phyloP scores from a whole-genome alignment of 768 basidiomycete genomes.

The Naganishia vishniacii region DNA sequence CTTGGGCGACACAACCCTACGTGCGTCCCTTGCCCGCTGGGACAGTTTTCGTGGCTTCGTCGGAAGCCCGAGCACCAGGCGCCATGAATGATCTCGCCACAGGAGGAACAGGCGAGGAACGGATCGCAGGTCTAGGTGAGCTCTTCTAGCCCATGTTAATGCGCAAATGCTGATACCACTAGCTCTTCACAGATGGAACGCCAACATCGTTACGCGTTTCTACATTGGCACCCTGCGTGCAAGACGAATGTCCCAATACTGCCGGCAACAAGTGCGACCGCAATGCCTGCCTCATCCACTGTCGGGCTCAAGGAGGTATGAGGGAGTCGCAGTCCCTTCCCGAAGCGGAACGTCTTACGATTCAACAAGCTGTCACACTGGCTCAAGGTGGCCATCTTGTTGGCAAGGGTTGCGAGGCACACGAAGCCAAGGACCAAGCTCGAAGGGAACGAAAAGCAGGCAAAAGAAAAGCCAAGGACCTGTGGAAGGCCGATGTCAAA shows the following conservation, averaged over 20 bases:
- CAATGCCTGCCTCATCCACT: conserved; percentile 43
- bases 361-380: conserved; percentile 27
- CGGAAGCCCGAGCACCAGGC: background rate
- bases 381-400: conserved; percentile 32
- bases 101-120: conserved; percentile 28
- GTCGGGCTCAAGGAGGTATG: conserved; percentile 36
- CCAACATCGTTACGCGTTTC: background rate
- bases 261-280: conserved; percentile 41
- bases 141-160: background rate
- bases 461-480: conserved; percentile 30
- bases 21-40: conserved; percentile 52
- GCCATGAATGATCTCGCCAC: conserved; percentile 14
- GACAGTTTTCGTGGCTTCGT: background rate
- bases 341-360: conserved; percentile 26
- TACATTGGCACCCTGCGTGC: background rate
- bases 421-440: conserved; percentile 46
- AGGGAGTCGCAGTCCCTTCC: conserved; percentile 8
- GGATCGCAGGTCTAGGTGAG: conserved; percentile 27
- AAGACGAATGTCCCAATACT: conserved; percentile 31
- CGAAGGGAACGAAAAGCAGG: conserved; percentile 37
- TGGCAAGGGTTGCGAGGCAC: conserved; percentile 46
- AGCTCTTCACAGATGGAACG: conserved; percentile 9
- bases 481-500: conserved; percentile 6
- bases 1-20: conserved; percentile 70
- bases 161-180: background rate